Conservation (phyloP, 2,329 filamentous ascomycete genomes). For the Stagonosporopsis chrysanthemi region DNA sequence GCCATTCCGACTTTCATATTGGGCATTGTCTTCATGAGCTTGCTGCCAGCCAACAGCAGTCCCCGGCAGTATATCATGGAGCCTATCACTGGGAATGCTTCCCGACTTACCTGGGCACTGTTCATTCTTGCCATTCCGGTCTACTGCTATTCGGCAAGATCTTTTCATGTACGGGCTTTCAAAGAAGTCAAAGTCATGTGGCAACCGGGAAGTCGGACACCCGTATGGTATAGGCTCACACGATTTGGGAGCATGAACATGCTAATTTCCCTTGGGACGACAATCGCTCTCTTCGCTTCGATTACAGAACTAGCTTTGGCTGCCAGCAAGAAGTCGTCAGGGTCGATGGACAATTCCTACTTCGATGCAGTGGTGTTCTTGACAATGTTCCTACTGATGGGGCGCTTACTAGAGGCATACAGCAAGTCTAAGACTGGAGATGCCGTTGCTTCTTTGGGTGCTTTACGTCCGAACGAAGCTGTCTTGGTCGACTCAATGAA, state of each 20-base stretch:
- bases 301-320: slow-evolving; percentile 75
- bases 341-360: slow-evolving; percentile 61
- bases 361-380: slow-evolving; percentile 94
- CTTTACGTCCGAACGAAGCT: slow-evolving; percentile 78
- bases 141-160: slow-evolving; percentile 84
- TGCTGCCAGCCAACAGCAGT: slow-evolving; percentile 68
- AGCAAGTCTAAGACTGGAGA: slow-evolving; percentile 91
- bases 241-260: slow-evolving; percentile 98
- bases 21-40: slow-evolving; percentile 89
- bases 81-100: slow-evolving; percentile 72
- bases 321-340: slow-evolving; percentile 50
- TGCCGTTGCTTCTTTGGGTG: slow-evolving; percentile 80
- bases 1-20: slow-evolving; percentile 86
- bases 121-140: slow-evolving; percentile 84
- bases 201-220: slow-evolving; percentile 76
- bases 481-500: slow-evolving; percentile 65
- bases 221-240: slow-evolving; percentile 78
- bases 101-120: slow-evolving; percentile 78
- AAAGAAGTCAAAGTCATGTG: slow-evolving; percentile 82
- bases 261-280: slow-evolving; percentile 86
- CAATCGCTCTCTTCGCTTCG: slow-evolving; percentile 85
- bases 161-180: slow-evolving; percentile 80
- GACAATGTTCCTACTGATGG: slow-evolving; percentile 82
- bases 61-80: slow-evolving; percentile 72
- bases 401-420: slow-evolving; percentile 82